phyloP scores from a whole-genome alignment of 805 yeast genomes.

The Zygosaccharomyces bisporus region DNA sequence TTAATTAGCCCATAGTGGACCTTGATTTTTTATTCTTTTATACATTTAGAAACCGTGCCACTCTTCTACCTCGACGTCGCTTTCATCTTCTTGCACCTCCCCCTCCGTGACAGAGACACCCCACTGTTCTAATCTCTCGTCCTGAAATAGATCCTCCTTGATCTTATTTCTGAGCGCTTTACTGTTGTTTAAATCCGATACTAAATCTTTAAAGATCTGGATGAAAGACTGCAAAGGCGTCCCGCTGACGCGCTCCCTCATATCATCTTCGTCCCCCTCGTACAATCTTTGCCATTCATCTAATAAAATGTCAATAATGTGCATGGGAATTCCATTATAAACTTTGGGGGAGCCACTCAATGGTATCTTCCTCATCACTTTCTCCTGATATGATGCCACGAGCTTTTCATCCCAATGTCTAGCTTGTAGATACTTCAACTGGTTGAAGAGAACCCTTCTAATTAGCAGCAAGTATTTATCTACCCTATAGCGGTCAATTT shows the following conservation, averaged over 20 bases:
- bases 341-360: conserved; percentile 56
- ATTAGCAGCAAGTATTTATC: conserved; percentile 82
- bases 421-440: conserved; percentile 50
- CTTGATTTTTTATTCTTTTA: not conserved
- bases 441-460: conserved; percentile 68
- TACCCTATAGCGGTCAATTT: conserved; percentile 75
- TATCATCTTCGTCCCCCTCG: conserved; percentile 43
- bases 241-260: conserved; percentile 36
- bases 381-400: conserved; percentile 44
- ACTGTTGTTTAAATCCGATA: conserved; percentile 44
- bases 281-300: conserved; percentile 77
- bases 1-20: too few relatives aligned
- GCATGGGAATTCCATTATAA: conserved; percentile 78
- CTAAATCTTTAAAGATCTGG: conserved; percentile 55
- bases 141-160: conserved; percentile 61
- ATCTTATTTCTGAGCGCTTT: conserved; percentile 66
- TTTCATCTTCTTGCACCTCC: conserved; percentile 29
- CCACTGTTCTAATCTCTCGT: conserved; percentile 63
- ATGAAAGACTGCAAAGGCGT: conserved; percentile 56
- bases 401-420: conserved; percentile 53
- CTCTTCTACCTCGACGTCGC: conserved; percentile 36
- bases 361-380: conserved; percentile 44
- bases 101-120: conserved; percentile 41
- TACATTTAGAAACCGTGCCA: conserved; percentile 40
- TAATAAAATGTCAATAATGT: conserved; percentile 73